Conservation (phyloP, 257 asterid species). For the Rehmannia glutinosa region DNA sequence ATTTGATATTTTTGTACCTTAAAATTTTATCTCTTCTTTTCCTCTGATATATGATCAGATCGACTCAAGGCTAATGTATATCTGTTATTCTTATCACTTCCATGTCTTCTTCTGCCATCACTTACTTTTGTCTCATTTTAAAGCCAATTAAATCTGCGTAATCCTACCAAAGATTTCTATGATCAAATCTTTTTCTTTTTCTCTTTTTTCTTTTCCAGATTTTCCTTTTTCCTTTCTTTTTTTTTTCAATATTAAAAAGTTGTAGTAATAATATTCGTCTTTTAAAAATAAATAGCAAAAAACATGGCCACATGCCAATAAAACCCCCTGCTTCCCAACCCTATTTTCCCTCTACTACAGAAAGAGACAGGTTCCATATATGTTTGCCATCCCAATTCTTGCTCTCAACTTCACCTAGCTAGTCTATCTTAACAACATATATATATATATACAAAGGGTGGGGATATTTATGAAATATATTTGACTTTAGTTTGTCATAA, state of each 20-base stretch:
- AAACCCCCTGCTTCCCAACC: slow-evolving; percentile 28
- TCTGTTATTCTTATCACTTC: slow-evolving; percentile 18
- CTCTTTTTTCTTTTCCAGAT: neutral
- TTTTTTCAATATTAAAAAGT: neutral
- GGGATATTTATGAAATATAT: neutral
- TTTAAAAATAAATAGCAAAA: neutral
- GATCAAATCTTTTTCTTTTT: neutral
- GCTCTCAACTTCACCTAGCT: neutral
- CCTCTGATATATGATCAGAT: neutral
- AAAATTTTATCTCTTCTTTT: slow-evolving; percentile 19
- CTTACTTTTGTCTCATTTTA: neutral
- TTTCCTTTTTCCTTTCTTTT: neutral
- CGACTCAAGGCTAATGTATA: slow-evolving; percentile 2
- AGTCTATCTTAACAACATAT: slow-evolving; percentile 4
- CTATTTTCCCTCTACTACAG: slow-evolving; percentile 23
- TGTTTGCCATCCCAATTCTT: slow-evolving; percentile 15
- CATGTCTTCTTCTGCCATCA: neutral
- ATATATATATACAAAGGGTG: neutral
- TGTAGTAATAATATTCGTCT: neutral
- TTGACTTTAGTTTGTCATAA: neutral
- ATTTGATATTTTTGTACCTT: slow-evolving; percentile 8
- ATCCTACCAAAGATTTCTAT: neutral
- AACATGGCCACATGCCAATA: slow-evolving; percentile 21
- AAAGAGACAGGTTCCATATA: slow-evolving; percentile 14
- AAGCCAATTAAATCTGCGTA: neutral